Conservation (phyloP, 257 asterid genomes). For the Henckelia pumila region DNA sequence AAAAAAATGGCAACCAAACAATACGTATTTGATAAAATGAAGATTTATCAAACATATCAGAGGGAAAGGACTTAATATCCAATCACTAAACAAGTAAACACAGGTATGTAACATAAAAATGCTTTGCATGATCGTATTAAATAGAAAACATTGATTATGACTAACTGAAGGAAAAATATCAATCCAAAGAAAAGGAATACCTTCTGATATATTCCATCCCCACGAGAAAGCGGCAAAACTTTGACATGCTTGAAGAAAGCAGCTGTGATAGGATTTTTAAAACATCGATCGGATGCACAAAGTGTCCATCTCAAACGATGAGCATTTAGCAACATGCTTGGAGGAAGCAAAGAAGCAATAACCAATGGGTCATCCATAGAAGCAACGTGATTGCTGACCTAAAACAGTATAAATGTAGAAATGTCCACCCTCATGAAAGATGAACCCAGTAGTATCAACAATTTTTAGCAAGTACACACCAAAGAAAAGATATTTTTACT, state of each 20-base stretch:
- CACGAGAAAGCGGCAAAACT: slow-evolving; percentile 89
- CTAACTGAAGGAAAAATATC: slow-evolving; percentile 4
- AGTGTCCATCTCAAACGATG: slow-evolving; percentile 80
- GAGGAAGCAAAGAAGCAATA: slow-evolving; percentile 78
- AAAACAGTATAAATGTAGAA: slow-evolving; percentile 20
- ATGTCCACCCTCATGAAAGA: slow-evolving; percentile 11
- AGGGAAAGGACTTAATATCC: slow-evolving; percentile 3
- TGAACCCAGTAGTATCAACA: not conserved
- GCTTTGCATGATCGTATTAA: not conserved
- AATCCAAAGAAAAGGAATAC: slow-evolving; percentile 30
- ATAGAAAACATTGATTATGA: slow-evolving; percentile 8
- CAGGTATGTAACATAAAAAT: not conserved
- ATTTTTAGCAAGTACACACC: not conserved
- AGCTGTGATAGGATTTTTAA: slow-evolving; percentile 68
- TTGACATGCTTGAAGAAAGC: slow-evolving; percentile 82
- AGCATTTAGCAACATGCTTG: slow-evolving; percentile 67
- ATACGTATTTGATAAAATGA: too few relatives aligned
- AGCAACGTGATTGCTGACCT: slow-evolving; percentile 97
- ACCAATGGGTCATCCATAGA: slow-evolving; percentile 86
- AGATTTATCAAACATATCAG: too few relatives aligned
- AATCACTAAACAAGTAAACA: not conserved
- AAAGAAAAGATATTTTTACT: not conserved
- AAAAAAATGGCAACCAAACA: not conserved
- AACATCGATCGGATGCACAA: slow-evolving; percentile 95
- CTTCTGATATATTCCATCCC: slow-evolving; percentile 89